Conservation (phyloP, 2,329 filamentous ascomycete genomes). For the Cladosporium sp. region DNA sequence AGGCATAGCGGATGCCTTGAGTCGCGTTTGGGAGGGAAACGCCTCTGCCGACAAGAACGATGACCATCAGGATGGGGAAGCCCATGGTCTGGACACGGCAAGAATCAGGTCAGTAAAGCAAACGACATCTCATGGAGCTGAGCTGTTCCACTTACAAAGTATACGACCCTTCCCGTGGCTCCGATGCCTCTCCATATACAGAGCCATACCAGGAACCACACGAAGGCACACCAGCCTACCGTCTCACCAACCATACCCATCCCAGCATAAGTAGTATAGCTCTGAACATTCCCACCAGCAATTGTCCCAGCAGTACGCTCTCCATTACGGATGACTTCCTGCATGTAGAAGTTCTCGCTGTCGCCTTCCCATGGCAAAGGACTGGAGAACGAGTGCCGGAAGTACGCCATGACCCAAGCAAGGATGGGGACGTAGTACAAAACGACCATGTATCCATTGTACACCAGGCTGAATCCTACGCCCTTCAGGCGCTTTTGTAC, state of each 20-base stretch:
- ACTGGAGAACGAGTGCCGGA: slow-evolving; percentile 52
- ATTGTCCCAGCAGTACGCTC: slow-evolving; percentile 37
- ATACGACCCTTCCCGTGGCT: slow-evolving; percentile 56
- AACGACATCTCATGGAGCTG: too few relatives aligned
- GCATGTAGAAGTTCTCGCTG: slow-evolving; percentile 50
- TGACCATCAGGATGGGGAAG: slow-evolving; percentile 52
- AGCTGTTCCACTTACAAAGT: slow-evolving; percentile 36
- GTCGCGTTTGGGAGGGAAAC: slow-evolving; percentile 52
- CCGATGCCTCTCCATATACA: slow-evolving; percentile 58
- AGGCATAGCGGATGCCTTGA: slow-evolving; percentile 47
- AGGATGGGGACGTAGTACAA: slow-evolving; percentile 56
- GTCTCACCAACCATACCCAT: slow-evolving; percentile 51
- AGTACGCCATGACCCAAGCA: slow-evolving; percentile 58
- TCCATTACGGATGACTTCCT: slow-evolving; percentile 47
- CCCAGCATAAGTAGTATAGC: slow-evolving; percentile 47
- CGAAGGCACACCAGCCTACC: slow-evolving; percentile 55
- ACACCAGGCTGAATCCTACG: slow-evolving; percentile 49
- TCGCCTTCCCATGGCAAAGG: slow-evolving; percentile 52
- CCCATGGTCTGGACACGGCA: slow-evolving; percentile 46
- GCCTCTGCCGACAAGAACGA: slow-evolving; percentile 54
- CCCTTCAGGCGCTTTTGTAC: slow-evolving; percentile 52
- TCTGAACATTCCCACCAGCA: slow-evolving; percentile 36
- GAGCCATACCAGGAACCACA: slow-evolving; percentile 58
- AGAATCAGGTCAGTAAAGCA: background rate
- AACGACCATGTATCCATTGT: slow-evolving; percentile 51